Evolutionary conservation across 2,329 filamentous ascomycete genomes (phyloP).

Genomic region (Trichoderma sp.): DNA sequence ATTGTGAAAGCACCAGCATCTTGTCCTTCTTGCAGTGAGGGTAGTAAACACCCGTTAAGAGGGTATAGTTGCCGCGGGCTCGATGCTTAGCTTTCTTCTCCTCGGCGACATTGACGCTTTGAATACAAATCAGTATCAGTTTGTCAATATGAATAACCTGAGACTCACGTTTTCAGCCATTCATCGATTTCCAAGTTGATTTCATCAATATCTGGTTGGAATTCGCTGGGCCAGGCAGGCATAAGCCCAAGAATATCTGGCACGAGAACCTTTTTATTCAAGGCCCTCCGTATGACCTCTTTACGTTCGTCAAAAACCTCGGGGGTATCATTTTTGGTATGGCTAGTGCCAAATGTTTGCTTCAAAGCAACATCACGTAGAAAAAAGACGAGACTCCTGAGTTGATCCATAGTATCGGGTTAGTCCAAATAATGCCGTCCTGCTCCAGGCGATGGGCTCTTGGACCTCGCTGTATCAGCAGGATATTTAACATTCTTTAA

Average conservation of each 20-base stretch:
- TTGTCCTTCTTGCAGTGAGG: conserved; percentile 8
- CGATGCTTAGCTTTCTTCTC: conserved; percentile 13
- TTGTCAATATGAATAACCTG: not conserved
- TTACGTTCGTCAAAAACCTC: not conserved
- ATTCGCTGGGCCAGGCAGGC: not conserved
- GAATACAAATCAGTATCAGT: not conserved
- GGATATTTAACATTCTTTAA: not conserved
- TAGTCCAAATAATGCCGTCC: not conserved
- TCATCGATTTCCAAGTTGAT: conserved; percentile 5
- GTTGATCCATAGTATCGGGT: not conserved
- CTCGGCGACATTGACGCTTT: not conserved
- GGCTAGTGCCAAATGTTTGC: not conserved
- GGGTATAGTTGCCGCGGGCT: conserved; percentile 7
- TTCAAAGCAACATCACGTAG: not conserved
- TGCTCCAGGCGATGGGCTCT: not conserved
- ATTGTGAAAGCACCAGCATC: conserved; percentile 7
- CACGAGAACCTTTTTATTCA: not conserved
- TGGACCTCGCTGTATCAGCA: not conserved
- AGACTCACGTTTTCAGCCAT: conserved; percentile 5
- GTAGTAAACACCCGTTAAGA: conserved; percentile 1
- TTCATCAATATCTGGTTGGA: conserved; percentile 8
- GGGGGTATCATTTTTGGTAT: not conserved
- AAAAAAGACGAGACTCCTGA: not conserved
- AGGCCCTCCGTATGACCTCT: not conserved
- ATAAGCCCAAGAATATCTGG: not conserved